phyloP scores from a whole-genome alignment of 2,329 filamentous ascomycete species.

The Sodiomyces alkalinus region DNA sequence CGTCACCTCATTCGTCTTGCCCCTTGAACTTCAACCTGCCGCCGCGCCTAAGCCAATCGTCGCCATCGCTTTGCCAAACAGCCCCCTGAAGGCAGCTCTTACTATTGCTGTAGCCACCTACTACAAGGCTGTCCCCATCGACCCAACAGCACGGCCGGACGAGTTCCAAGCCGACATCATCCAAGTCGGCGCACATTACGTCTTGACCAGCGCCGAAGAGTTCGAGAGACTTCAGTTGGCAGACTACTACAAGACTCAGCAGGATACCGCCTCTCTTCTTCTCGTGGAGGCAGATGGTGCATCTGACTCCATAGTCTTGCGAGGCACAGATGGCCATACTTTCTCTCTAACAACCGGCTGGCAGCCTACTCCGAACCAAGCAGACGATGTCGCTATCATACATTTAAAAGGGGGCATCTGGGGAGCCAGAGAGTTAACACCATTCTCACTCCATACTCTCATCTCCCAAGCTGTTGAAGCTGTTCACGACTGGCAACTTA shows the following conservation, averaged over 20 bases:
- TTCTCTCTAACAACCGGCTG: too few relatives aligned
- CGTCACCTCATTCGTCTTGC: constrained; percentile 17
- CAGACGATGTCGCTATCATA: constrained; percentile 32
- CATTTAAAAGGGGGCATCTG: constrained; percentile 43
- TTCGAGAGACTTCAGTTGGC: constrained; percentile 22
- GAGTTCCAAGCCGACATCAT: constrained; percentile 35
- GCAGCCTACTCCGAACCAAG: constrained; percentile 19
- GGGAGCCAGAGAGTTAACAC: constrained; percentile 43
- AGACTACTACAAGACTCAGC: constrained; percentile 13
- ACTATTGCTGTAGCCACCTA: constrained; percentile 31
- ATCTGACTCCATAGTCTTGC: too few relatives aligned
- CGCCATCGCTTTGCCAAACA: constrained; percentile 36
- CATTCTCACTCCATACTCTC: constrained; percentile 33
- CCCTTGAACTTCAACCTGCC: constrained; percentile 7
- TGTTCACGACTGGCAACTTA: constrained; percentile 36
- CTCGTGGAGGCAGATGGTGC: constrained; percentile 18
- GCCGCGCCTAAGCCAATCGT: constrained; percentile 23
- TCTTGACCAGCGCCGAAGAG: constrained; percentile 27
- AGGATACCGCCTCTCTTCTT: constrained; percentile 24
- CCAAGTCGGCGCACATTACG: constrained; percentile 27
- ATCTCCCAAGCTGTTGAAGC: constrained; percentile 34
- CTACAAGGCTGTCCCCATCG: constrained; percentile 37
- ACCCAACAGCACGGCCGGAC: constrained; percentile 28
- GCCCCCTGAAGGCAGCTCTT: constrained; percentile 33
- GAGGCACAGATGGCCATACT: too few relatives aligned